Conservation (phyloP, 768 basidiomycete species). For the Saitozyma sp. region DNA sequence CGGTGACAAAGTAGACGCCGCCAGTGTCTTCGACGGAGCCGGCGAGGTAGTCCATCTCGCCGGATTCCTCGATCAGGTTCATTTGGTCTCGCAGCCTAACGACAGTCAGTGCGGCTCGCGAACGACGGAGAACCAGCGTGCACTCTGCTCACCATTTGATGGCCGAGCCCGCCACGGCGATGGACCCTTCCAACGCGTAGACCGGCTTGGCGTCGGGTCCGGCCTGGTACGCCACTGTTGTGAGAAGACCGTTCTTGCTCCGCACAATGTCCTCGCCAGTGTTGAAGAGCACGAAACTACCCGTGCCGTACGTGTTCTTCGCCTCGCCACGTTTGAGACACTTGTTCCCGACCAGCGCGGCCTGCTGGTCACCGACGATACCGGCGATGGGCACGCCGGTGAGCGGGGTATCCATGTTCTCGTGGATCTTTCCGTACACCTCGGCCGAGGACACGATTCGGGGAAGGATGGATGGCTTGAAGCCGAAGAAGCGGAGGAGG, state of each 20-base stretch:
- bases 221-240: constrained; percentile 88
- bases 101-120: background rate
- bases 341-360: constrained; percentile 93
- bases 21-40: constrained; percentile 73
- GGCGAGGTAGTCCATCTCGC: constrained; percentile 82
- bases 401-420: constrained; percentile 56
- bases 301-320: constrained; percentile 97
- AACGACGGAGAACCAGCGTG: background rate
- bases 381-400: constrained; percentile 81
- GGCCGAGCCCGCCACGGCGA: constrained; percentile 91
- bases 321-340: constrained; percentile 87
- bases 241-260: constrained; percentile 82
- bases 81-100: constrained; percentile 83
- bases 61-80: constrained; percentile 72
- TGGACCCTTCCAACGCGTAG: constrained; percentile 92
- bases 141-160: constrained; percentile 71
- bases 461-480: constrained; percentile 76
- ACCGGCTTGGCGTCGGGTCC: constrained; percentile 74
- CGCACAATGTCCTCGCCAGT: constrained; percentile 84
- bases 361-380: constrained; percentile 97
- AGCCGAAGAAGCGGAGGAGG: constrained; percentile 81
- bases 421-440: constrained; percentile 76
- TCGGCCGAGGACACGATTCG: constrained; percentile 87
- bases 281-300: constrained; percentile 93
- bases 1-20: constrained; percentile 94